Conservation (phyloP, 257 asterid genomes). For the Agastache rugosa region DNA sequence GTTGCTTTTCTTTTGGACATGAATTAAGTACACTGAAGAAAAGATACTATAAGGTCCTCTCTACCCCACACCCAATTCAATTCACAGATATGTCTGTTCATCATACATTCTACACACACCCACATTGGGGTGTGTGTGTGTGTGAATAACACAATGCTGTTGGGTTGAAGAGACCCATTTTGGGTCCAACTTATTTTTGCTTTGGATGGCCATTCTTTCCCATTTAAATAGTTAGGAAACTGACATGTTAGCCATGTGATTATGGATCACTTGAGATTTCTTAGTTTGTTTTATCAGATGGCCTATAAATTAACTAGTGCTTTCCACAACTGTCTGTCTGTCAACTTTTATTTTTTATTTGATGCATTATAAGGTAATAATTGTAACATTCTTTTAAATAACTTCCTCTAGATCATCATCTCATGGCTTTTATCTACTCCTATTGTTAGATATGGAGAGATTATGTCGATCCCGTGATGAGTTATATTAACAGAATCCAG, state of each 20-base stretch:
- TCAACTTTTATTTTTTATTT: conserved; percentile 30
- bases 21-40: conserved; percentile 25
- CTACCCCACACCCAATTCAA: conserved; percentile 8
- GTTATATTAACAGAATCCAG: neutral
- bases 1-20: conserved; percentile 39
- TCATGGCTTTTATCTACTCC: conserved; percentile 9
- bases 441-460: conserved; percentile 2
- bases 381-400: conserved; percentile 14
- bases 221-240: conserved; percentile 36
- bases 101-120: conserved; percentile 14
- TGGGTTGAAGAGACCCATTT: conserved; percentile 14
- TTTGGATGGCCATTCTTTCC: conserved; percentile 35
- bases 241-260: conserved; percentile 55
- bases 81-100: neutral
- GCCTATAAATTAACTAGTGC: conserved; percentile 33
- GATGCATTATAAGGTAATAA: conserved; percentile 17
- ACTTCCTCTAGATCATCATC: conserved; percentile 17
- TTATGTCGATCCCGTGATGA: neutral
- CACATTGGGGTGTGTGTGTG: conserved; percentile 28
- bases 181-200: conserved; percentile 38
- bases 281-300: conserved; percentile 40
- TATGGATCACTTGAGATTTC: conserved; percentile 32
- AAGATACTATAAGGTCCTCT: conserved; percentile 25
- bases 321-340: conserved; percentile 35
- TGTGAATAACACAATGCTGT: neutral